Base-by-base conservation (phyloP, 352 stramenopile genomes). In the Phytopythium aichiense region DNA sequence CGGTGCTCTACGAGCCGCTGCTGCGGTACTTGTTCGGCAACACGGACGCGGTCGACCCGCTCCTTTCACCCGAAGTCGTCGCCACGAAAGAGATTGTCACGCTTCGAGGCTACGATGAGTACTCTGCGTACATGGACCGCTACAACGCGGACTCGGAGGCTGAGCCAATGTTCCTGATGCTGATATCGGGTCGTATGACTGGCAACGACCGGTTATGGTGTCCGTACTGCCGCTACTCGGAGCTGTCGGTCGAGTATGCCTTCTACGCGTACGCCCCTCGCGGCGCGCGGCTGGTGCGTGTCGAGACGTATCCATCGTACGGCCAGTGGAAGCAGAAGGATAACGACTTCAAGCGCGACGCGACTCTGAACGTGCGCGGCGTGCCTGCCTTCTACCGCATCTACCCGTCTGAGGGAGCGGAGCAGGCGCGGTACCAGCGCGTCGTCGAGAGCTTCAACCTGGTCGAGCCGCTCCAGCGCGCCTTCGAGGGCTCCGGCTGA, bases 181-280 rank as follows among this genome's bases (percentile, higher is more conserved):
- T 93, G 46, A 56, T 91, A 20, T 87, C 84, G 35, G 84, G 80
- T 11, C 64, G 74, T 18, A 61, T 90, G 37, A 52, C 61, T 48
- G 76, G 77, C 56, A 93, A 91, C 50, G 73, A 84, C n/a, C 82
- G 84, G 1, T 71, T 78, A 6, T 93, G 84, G 84, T 93, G 84
- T 66, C 81, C 77, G 40, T 92, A 87, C 63, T 93, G 82, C 56
- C 82, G 88, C 38, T 79, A 79, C 45, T 79, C 81, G 18, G 74
- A 92, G 35, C 59, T 89, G 7, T 79, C 82, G 0, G 71, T 92
- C 50, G 79, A 84, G 48, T 84, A 92, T 64, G 87, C 87, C 30
- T 93, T 84, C 68, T 84, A 89, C 43, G 74, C 79, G 31, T 82
- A 82, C 20, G 84, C 84, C 15, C 80, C 84, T 6, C 50, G 72